A percentile compares a stretch with the other conserved stretches of the same genome.
These are phyloP conservation scores for Zygosaccharomyces gambellarensis DNA, from an alignment of 805 yeast species.

Conservation along the genomic window DNA sequence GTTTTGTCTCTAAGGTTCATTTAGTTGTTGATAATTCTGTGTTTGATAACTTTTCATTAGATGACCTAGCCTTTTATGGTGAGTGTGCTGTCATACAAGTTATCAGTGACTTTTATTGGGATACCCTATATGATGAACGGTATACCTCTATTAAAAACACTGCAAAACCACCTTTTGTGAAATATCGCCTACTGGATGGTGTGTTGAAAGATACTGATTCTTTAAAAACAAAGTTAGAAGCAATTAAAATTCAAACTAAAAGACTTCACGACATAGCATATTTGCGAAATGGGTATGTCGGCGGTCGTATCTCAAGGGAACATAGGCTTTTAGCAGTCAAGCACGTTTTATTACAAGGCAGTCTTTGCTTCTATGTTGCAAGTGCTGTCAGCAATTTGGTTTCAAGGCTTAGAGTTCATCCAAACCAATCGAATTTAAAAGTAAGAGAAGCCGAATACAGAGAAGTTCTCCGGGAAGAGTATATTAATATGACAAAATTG, in stretches of 20 bases:
- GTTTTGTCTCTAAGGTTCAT: conserved; percentile 17
- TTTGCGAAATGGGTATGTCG: conserved; percentile 2
- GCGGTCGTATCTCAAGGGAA: conserved; percentile 7
- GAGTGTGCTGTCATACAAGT: conserved; percentile 19
- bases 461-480: conserved; percentile 9
- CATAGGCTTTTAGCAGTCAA: conserved; percentile 12
- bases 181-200: conserved; percentile 17
- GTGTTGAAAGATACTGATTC: conserved; percentile 16
- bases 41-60: conserved; percentile 17
- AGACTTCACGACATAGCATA: conserved; percentile 19
- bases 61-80: conserved; percentile 19
- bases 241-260: conserved; percentile 22
- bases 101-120: conserved; percentile 18
- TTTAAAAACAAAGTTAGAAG: conserved; percentile 15
- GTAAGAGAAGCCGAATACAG: conserved; percentile 4
- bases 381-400: conserved; percentile 20
- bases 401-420: conserved; percentile 18
- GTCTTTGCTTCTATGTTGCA: conserved; percentile 10
- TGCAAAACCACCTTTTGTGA: conserved; percentile 21
- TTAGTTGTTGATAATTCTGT: conserved; percentile 6
- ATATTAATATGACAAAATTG: conserved; percentile 13
- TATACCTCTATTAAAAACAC: conserved; percentile 28
- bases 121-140: conserved; percentile 24
- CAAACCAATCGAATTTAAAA: conserved; percentile 9
- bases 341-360: conserved; percentile 19